Evolutionary conservation across 2,329 filamentous ascomycete species (phyloP).

Genomic region (Leptographium lundbergii): DNA sequence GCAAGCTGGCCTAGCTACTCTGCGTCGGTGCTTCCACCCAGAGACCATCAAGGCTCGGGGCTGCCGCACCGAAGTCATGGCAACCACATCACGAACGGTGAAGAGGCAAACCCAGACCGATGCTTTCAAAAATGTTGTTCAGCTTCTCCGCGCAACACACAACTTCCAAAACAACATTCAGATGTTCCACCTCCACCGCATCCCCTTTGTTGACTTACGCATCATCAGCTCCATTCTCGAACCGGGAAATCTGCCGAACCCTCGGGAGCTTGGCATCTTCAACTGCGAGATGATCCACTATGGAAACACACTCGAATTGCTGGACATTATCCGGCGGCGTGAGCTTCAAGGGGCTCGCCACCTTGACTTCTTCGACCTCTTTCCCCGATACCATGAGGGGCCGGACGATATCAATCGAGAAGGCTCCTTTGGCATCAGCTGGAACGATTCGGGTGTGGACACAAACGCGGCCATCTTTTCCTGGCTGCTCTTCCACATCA

Average conservation of each 20-base stretch:
- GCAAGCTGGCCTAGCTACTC: neutral
- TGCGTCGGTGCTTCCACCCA: neutral
- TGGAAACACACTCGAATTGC: neutral
- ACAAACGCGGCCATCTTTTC: conserved; percentile 3
- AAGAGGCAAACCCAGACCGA: neutral
- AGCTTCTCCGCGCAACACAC: neutral
- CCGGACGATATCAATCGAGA: conserved; percentile 1
- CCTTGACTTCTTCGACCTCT: conserved; percentile 7
- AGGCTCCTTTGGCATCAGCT: conserved; percentile 8
- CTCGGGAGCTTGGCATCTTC: neutral
- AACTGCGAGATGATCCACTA: conserved; percentile 6
- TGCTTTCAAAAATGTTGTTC: neutral
- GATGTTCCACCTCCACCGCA: conserved; percentile 3
- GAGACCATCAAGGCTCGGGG: neutral
- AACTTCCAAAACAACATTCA: neutral
- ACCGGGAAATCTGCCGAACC: neutral
- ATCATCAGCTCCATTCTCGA: neutral
- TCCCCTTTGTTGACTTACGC: conserved; percentile 2
- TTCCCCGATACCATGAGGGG: conserved; percentile 7
- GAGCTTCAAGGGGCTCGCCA: neutral
- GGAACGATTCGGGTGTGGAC: conserved; percentile 3
- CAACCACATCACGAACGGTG: neutral
- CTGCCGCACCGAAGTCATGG: neutral
- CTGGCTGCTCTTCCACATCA: neutral
- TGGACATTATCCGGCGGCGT: neutral